phyloP scores from a whole-genome alignment of 2,329 filamentous ascomycete species.

The Aotearoamyces nothofagi region DNA sequence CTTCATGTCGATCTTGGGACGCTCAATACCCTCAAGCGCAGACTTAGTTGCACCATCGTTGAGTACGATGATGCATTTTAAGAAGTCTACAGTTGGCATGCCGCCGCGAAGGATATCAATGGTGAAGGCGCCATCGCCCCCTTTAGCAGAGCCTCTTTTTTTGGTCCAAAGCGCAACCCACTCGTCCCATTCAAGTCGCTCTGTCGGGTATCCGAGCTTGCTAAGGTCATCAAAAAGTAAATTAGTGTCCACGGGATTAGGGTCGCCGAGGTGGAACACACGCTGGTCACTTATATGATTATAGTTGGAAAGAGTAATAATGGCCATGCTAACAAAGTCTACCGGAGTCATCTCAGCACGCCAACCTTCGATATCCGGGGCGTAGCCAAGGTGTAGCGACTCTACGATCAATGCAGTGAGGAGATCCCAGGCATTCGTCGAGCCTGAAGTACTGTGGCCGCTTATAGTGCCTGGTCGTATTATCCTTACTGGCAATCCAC shows the following conservation, averaged over 20 bases:
- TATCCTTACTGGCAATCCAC: conserved; percentile 67
- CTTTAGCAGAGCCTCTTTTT: conserved; percentile 46
- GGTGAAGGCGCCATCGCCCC: conserved; percentile 58
- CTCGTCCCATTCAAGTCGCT: conserved; percentile 51
- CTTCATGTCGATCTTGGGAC: conserved; percentile 52
- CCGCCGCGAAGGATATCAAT: conserved; percentile 67
- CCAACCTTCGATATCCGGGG: conserved; percentile 60
- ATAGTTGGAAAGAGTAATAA: conserved; percentile 54
- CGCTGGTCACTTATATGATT: conserved; percentile 43
- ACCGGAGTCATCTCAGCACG: conserved; percentile 73
- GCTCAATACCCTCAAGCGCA: conserved; percentile 37
- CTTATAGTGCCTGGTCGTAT: conserved; percentile 71
- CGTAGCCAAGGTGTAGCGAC: conserved; percentile 56
- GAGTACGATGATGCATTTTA: conserved; percentile 57
- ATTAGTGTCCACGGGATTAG: conserved; percentile 50
- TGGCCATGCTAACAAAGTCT: conserved; percentile 64
- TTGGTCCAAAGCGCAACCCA: conserved; percentile 64
- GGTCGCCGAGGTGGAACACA: conserved; percentile 62
- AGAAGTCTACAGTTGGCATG: conserved; percentile 61
- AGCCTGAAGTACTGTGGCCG: conserved; percentile 46
- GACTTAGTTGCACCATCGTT: conserved; percentile 54
- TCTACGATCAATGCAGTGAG: conserved; percentile 64
- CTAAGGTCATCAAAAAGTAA: conserved; percentile 48
- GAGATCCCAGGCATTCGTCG: conserved; percentile 66
- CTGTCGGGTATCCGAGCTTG: conserved; percentile 55